phyloP scores from a whole-genome alignment of 1,284 basidiomycete species.

The Volvariella volvacea region DNA sequence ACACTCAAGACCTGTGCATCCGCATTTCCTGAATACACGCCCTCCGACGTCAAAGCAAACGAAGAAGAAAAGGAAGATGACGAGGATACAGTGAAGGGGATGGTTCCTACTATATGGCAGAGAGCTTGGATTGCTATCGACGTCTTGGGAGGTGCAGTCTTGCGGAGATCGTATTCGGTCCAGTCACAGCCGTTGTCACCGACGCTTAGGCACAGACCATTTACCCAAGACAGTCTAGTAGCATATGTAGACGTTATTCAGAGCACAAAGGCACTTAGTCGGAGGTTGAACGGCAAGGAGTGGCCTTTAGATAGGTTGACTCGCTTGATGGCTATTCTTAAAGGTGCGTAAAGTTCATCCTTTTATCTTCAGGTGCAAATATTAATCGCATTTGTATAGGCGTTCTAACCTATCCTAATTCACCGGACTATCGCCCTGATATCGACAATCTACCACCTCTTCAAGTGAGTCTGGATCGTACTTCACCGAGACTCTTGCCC shows the following conservation, averaged over 20 bases:
- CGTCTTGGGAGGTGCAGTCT: constrained; percentile 54
- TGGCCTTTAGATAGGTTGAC: constrained; percentile 61
- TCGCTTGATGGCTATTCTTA: constrained; percentile 71
- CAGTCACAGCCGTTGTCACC: constrained; percentile 8
- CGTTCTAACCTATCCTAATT: constrained; percentile 75
- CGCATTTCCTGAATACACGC: constrained; percentile 6
- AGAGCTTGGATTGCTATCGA: constrained; percentile 70
- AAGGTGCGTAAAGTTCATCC: constrained; percentile 44
- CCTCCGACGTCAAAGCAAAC: constrained; percentile 23
- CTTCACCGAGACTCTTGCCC: neutral
- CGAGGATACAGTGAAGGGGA: neutral
- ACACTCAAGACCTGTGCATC: constrained; percentile 49
- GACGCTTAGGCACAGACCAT: constrained; percentile 32
- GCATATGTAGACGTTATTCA: constrained; percentile 72
- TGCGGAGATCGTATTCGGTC: constrained; percentile 17
- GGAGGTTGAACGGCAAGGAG: constrained; percentile 43
- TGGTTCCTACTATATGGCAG: constrained; percentile 42
- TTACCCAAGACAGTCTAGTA: constrained; percentile 85
- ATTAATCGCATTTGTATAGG: constrained; percentile 29
- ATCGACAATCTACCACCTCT: constrained; percentile 80
- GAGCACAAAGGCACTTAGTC: constrained; percentile 46
- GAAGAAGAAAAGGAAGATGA: constrained; percentile 31
- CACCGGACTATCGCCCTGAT: constrained; percentile 84
- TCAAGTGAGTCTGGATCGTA: constrained; percentile 43
- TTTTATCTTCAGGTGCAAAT: neutral